Evolutionary conservation across 2,329 filamentous ascomycete genomes (phyloP), one percentile per base, ranked within the genome.

Genomic region (Scedosporium boydii): DNA sequence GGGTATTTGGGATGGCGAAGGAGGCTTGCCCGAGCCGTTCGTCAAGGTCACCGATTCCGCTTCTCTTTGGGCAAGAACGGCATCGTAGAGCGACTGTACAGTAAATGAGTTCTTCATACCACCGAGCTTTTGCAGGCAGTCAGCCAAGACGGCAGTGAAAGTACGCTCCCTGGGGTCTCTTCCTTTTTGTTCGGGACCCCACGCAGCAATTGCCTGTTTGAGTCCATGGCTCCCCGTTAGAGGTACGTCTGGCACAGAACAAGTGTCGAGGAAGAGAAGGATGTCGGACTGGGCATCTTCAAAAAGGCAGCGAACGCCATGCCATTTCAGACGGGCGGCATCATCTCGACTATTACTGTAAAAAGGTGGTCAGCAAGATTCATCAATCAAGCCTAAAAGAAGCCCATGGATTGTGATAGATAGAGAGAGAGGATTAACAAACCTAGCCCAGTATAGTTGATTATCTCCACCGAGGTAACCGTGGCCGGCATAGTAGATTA

Each of bases 381-480:
- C 65, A 63, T 55, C 61, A 62, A 14, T 53, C 29, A 38, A 23
- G 23, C 38, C 26, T 21, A 23, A 10, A 26, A 29, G 58, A 9
- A 59, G 62, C 27, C 66, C 63, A 23, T 59, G 63, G 4, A 63
- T 64, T 57, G 18, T 59, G 51, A n/a, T 23, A 23, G 23, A 56
- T 51, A 21, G 53, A 38, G 34, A 56, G 56, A 21, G 53, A 38
- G 34, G n/a, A 23, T 60, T 62, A 53, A 79, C 84, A 76, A 78
- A 88, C 85, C 83, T 83, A 63, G 85, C 83, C 85, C 85, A 88
- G 70, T 86, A 87, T 27, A 87, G 75, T 71, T 87, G 83, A 67
- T 81, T 81, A 69, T 87, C 83, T 10, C 77, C 67, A n/a, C 80
- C 80, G 46, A 82, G 74, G 67, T 80, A 86, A 66, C 84, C 83